phyloP scores from a whole-genome alignment of 306 rosid species.

The Quercus bicolor region DNA sequence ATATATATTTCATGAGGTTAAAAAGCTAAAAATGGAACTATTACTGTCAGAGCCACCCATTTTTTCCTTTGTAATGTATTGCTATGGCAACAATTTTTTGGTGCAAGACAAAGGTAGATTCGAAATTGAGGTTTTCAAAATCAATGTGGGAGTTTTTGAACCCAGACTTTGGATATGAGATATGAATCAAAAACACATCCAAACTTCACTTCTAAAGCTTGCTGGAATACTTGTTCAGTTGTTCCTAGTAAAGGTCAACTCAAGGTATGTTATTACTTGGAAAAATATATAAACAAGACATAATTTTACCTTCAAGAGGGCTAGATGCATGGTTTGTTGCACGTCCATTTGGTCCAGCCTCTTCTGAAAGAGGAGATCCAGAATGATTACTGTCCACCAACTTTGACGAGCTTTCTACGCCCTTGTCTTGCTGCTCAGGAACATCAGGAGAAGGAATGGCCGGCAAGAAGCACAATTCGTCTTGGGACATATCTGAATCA shows the following conservation, averaged over 20 bases:
- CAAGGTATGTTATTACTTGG: neutral
- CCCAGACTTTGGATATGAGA: neutral
- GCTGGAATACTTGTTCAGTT: neutral
- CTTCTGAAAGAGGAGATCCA: constrained; percentile 92
- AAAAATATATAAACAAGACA: neutral
- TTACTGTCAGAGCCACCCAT: neutral
- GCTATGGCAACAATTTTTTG: neutral
- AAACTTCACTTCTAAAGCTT: neutral
- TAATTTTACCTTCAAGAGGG: constrained; percentile 68
- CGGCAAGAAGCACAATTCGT: constrained; percentile 84
- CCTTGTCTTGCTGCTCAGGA: constrained; percentile 66
- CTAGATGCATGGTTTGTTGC: constrained; percentile 60
- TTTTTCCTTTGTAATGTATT: neutral
- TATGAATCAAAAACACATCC: neutral
- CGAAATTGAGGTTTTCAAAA: neutral
- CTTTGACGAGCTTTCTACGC: constrained; percentile 70
- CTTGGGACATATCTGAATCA: constrained; percentile 89
- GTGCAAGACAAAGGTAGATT: neutral
- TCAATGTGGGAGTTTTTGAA: neutral
- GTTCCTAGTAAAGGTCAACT: neutral
- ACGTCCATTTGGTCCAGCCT: constrained; percentile 74
- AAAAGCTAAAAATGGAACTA: neutral
- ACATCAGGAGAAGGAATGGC: constrained; percentile 70
- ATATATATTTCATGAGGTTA: neutral
- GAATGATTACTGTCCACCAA: constrained; percentile 71